phyloP scores from a whole-genome alignment of 2,329 filamentous ascomycete genomes.

The Monilinia vaccinii-corymbosi region DNA sequence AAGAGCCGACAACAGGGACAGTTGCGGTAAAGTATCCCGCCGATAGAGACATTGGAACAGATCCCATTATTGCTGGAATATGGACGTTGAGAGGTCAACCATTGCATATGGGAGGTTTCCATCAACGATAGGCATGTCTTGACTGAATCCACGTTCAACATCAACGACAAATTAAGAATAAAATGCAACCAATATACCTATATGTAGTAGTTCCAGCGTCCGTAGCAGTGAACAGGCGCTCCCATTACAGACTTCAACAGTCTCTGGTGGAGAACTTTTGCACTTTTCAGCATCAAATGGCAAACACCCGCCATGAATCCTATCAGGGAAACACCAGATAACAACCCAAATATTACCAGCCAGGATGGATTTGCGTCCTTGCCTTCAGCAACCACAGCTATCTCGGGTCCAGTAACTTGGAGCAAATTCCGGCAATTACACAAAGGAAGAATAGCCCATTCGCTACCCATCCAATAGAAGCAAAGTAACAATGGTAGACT shows the following conservation, averaged over 20 bases:
- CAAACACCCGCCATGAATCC: neutral
- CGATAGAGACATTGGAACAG: slow-evolving; percentile 28
- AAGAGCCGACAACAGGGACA: slow-evolving; percentile 32
- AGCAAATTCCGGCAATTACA: slow-evolving; percentile 17
- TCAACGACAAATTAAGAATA: neutral
- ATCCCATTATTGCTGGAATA: slow-evolving; percentile 34
- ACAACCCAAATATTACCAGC: slow-evolving; percentile 3
- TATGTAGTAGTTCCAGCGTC: slow-evolving; percentile 20
- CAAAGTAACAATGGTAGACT: slow-evolving; percentile 26
- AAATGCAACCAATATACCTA: slow-evolving; percentile 6
- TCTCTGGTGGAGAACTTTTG: slow-evolving; percentile 39
- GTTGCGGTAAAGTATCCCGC: slow-evolving; percentile 34
- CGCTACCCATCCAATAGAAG: slow-evolving; percentile 18
- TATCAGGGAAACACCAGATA: neutral
- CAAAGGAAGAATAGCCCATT: slow-evolving; percentile 8
- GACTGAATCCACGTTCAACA: slow-evolving; percentile 14
- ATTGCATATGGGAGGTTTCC: slow-evolving; percentile 20
- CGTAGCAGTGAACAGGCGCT: slow-evolving; percentile 30
- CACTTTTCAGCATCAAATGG: slow-evolving; percentile 41
- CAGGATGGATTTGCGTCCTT: slow-evolving; percentile 4
- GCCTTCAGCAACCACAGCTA: slow-evolving; percentile 1
- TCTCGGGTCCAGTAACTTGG: slow-evolving; percentile 13
- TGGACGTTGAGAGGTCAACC: slow-evolving; percentile 10
- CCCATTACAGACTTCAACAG: slow-evolving; percentile 37
- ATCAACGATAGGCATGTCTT: slow-evolving; percentile 23